Percentiles rank a stretch among this genome's conserved stretches.
These are phyloP conservation scores for Trametes polyzona DNA, from an alignment of 1,284 basidiomycete species.

Conservation along the genomic window DNA sequence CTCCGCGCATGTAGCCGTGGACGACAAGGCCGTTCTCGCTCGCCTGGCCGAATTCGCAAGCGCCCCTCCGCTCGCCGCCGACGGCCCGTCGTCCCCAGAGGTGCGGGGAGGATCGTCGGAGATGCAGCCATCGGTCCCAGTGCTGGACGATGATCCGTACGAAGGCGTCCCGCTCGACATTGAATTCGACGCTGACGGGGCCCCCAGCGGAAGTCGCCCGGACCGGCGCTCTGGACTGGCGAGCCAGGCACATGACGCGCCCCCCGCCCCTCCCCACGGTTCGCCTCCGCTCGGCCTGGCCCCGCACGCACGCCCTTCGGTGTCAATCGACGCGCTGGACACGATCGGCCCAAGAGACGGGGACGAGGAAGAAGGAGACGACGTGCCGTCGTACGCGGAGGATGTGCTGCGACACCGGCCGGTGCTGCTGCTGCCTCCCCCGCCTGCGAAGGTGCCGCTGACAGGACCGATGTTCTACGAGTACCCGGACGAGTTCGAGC, in stretches of 20 bases:
- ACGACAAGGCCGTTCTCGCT: constrained; percentile 70
- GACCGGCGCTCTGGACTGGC: constrained; percentile 5
- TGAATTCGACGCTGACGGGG: constrained; percentile 9
- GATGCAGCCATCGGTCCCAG: constrained; percentile 32
- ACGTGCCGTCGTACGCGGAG: constrained; percentile 32
- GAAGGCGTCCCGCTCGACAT: constrained; percentile 22
- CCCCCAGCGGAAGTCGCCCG: constrained; percentile 5
- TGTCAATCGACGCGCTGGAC: constrained; percentile 1
- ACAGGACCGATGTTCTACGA: constrained; percentile 35
- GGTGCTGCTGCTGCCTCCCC: constrained; percentile 28
- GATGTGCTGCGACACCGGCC: constrained; percentile 27
- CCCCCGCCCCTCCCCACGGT: background rate
- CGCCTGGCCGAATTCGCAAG: constrained; percentile 59
- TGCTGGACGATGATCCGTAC: constrained; percentile 32
- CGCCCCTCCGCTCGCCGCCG: constrained; percentile 45
- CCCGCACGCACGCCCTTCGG: background rate
- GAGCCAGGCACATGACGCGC: constrained; percentile 16
- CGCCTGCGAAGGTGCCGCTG: constrained; percentile 32
- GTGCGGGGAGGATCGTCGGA: constrained; percentile 20
- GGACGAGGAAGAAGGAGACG: constrained; percentile 4
- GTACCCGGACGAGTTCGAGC: constrained; percentile 37
- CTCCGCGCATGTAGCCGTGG: constrained; percentile 70
- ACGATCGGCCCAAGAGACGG: background rate
- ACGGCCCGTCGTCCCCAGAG: background rate
- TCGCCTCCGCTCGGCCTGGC: constrained; percentile 1